These are phyloP conservation scores for Lentithecium fluviatile DNA, from an alignment of 495 filamentous ascomycete genomes.

Conservation along the genomic window DNA sequence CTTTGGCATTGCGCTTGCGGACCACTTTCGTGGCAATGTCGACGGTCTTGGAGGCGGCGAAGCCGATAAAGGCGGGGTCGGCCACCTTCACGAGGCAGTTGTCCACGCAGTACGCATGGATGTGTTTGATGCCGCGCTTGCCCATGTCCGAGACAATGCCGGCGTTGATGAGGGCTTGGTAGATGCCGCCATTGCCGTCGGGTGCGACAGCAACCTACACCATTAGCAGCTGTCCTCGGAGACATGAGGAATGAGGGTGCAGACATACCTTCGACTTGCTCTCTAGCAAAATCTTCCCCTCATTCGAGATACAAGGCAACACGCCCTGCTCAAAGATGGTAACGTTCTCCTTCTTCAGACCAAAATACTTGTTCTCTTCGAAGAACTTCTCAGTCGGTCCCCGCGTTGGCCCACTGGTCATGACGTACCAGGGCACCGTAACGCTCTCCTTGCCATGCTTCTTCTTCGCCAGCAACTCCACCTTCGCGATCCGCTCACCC, in stretches of 20 bases:
- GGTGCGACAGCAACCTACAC: slow-evolving; percentile 82
- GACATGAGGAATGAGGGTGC: not conserved
- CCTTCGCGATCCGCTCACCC: slow-evolving; percentile 83
- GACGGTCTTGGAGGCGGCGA: slow-evolving; percentile 81
- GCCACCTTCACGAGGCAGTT: slow-evolving; percentile 99
- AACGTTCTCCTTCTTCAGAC: slow-evolving; percentile 79
- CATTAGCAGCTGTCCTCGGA: slow-evolving; percentile 8
- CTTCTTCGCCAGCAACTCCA: slow-evolving; percentile 80
- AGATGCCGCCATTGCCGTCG: slow-evolving; percentile 98
- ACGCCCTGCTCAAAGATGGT: slow-evolving; percentile 96
- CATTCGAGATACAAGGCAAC: slow-evolving; percentile 93
- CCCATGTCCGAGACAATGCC: slow-evolving; percentile 86
- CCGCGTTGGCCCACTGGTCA: slow-evolving; percentile 97
- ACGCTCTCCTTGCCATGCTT: slow-evolving; percentile 60
- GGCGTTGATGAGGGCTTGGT: slow-evolving; percentile 81
- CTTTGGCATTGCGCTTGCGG: slow-evolving; percentile 93
- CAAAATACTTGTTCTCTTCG: slow-evolving; percentile 84
- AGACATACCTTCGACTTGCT: slow-evolving; percentile 71
- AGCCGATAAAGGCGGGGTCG: slow-evolving; percentile 93
- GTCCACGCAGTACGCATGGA: slow-evolving; percentile 97
- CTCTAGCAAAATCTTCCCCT: slow-evolving; percentile 95
- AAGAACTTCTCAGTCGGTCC: slow-evolving; percentile 92
- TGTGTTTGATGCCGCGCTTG: slow-evolving; percentile 85
- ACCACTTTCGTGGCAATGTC: slow-evolving; percentile 99
- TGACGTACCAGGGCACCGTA: slow-evolving; percentile 95